A percentile compares a stretch with the other conserved stretches of the same genome.
phyloP scores from a whole-genome alignment of 192 early-diverging fungal genomes.

The Rhizophagus clarus region DNA sequence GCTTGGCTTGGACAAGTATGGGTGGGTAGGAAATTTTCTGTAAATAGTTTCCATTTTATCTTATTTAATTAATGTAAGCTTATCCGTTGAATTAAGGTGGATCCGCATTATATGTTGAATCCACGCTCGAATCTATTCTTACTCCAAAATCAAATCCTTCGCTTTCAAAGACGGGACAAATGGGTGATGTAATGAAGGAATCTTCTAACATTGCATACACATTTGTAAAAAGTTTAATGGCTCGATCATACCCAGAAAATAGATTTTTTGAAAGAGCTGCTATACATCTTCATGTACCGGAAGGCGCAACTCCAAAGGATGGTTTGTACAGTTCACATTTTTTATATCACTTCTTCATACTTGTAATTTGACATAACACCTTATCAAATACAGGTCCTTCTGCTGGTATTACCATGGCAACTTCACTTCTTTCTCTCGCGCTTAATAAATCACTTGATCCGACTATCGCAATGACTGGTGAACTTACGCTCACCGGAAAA shows the following conservation, averaged over 20 bases:
- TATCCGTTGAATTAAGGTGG: conserved; percentile 56
- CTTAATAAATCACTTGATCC: conserved; percentile 73
- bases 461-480: conserved; percentile 97
- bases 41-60: background rate
- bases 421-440: conserved; percentile 90
- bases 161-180: conserved; percentile 89
- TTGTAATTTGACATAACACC: background rate
- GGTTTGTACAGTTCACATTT: conserved; percentile 51
- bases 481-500: conserved; percentile 96
- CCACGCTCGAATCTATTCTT: conserved; percentile 82
- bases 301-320: conserved; percentile 97
- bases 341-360: background rate
- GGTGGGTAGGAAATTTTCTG: conserved; percentile 52
- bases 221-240: conserved; percentile 85
- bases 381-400: conserved; percentile 69
- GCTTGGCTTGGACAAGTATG: conserved; percentile 96
- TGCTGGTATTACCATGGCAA: conserved; percentile 95
- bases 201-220: conserved; percentile 95
- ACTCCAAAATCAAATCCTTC: conserved; percentile 52
- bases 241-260: conserved; percentile 76
- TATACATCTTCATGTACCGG: conserved; percentile 96
- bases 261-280: conserved; percentile 88
- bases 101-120: conserved; percentile 94
- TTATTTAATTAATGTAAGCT: background rate
- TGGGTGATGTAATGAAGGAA: conserved; percentile 99